Evolutionary conservation across 805 yeast genomes (phyloP).

Genomic region (Candida suzukii): DNA sequence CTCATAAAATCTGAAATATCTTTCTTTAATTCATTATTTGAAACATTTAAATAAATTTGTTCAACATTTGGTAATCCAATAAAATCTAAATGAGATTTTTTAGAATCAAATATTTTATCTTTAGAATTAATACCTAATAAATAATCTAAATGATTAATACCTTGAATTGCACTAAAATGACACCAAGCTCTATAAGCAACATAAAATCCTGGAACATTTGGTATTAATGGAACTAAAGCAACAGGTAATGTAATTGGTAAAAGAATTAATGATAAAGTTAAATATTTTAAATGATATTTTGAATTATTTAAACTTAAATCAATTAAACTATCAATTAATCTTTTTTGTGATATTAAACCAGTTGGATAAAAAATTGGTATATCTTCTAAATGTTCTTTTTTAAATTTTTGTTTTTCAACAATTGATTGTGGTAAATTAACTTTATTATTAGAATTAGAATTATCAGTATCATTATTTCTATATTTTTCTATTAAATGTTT

Average conservation of each 20-base stretch:
- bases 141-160: constrained; percentile 60
- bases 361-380: constrained; percentile 50
- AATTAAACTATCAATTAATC: constrained; percentile 32
- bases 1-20: constrained; percentile 15
- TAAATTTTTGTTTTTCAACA: constrained; percentile 7
- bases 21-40: constrained; percentile 9
- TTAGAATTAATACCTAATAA: constrained; percentile 31
- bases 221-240: constrained; percentile 76
- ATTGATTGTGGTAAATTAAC: constrained; percentile 3
- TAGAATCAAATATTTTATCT: constrained; percentile 13
- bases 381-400: constrained; percentile 21
- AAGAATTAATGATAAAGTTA: constrained; percentile 45
- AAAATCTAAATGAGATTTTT: constrained; percentile 26
- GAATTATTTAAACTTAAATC: constrained; percentile 37
- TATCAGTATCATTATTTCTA: background rate
- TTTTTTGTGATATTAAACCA: constrained; percentile 21
- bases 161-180: constrained; percentile 70
- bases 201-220: constrained; percentile 90
- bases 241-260: constrained; percentile 78
- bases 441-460: constrained; percentile 2
- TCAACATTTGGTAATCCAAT: constrained; percentile 25
- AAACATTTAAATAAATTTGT: constrained; percentile 19
- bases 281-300: constrained; percentile 47
- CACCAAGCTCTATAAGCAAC: constrained; percentile 77
- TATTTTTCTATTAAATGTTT: background rate